A percentile compares a stretch with the other conserved stretches of the same genome.
phyloP scores from a whole-genome alignment of 306 rosid species.

The Cicer yamashitae region DNA sequence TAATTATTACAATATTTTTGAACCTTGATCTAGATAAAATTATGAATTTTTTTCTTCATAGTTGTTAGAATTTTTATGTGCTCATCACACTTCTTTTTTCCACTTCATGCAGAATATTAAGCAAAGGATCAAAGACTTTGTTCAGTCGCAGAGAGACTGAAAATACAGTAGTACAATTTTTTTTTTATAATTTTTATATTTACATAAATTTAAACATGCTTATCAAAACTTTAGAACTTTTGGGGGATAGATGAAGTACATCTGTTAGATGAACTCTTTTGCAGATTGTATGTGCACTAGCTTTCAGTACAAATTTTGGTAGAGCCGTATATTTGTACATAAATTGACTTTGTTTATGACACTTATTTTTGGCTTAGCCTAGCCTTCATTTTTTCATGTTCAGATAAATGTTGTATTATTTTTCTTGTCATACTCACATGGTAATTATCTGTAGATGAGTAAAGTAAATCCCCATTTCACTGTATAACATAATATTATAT shows the following conservation, averaged over 20 bases:
- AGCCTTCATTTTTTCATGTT: constrained; percentile 43
- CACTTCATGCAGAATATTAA: constrained; percentile 71
- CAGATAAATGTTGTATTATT: constrained; percentile 16
- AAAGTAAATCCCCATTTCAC: too few relatives aligned
- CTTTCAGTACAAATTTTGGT: constrained; percentile 34
- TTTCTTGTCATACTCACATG: not conserved
- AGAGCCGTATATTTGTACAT: constrained; percentile 45
- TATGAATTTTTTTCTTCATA: not conserved
- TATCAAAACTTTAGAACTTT: constrained; percentile 27
- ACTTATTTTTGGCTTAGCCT: constrained; percentile 35
- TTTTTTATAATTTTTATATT: not conserved
- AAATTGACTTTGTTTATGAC: constrained; percentile 30
- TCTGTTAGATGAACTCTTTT: constrained; percentile 41
- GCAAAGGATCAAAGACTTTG: constrained; percentile 73
- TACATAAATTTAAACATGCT: constrained; percentile 41
- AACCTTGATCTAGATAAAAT: constrained; percentile 26
- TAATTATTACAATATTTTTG: constrained; percentile 45
- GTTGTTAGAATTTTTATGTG: constrained; percentile 3
- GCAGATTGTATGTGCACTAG: constrained; percentile 37
- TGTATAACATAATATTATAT: too few relatives aligned
- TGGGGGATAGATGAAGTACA: constrained; percentile 35
- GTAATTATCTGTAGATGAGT: too few relatives aligned
- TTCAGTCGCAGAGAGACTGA: constrained; percentile 55
- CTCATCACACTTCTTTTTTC: constrained; percentile 24
- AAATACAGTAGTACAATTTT: constrained; percentile 18